Percentiles rank a stretch among this genome's conserved stretches.
phyloP scores from a whole-genome alignment of 805 yeast species.

The Lipomyces yamanashiensis region DNA sequence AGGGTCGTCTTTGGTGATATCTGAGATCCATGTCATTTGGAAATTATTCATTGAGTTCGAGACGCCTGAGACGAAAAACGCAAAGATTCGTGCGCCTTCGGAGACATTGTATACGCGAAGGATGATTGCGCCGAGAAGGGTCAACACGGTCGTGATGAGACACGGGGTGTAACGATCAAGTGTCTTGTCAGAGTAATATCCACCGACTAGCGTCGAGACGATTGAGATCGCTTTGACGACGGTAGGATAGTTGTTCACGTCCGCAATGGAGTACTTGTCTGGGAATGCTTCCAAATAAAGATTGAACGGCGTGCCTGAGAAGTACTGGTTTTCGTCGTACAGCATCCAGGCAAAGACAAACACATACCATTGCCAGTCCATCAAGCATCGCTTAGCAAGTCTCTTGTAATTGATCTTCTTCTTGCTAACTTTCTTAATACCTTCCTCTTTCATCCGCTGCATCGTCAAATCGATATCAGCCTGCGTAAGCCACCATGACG shows the following conservation, averaged over 20 bases:
- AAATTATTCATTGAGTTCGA: slow-evolving; percentile 28
- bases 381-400: slow-evolving; percentile 43
- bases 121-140: slow-evolving; percentile 70
- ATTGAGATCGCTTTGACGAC: slow-evolving; percentile 50
- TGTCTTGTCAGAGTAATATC: slow-evolving; percentile 33
- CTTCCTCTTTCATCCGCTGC: slow-evolving; percentile 42
- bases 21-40: slow-evolving; percentile 40
- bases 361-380: slow-evolving; percentile 46
- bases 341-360: slow-evolving; percentile 37
- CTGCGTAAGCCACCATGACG: slow-evolving; percentile 45
- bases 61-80: slow-evolving; percentile 19
- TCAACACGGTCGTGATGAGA: slow-evolving; percentile 73
- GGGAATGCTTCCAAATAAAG: slow-evolving; percentile 47
- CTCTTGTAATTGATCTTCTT: slow-evolving; percentile 39
- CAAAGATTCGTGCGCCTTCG: slow-evolving; percentile 26
- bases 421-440: slow-evolving; percentile 39
- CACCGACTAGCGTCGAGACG: slow-evolving; percentile 36
- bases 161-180: slow-evolving; percentile 45
- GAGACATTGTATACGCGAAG: slow-evolving; percentile 55
- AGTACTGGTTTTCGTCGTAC: slow-evolving; percentile 27
- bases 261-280: slow-evolving; percentile 44
- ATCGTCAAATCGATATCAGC: slow-evolving; percentile 45
- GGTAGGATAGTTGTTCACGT: slow-evolving; percentile 51
- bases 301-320: slow-evolving; percentile 40
- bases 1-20: slow-evolving; percentile 40